Conservation (phyloP, 169 alveolate genomes). For the Theileria sp. region DNA sequence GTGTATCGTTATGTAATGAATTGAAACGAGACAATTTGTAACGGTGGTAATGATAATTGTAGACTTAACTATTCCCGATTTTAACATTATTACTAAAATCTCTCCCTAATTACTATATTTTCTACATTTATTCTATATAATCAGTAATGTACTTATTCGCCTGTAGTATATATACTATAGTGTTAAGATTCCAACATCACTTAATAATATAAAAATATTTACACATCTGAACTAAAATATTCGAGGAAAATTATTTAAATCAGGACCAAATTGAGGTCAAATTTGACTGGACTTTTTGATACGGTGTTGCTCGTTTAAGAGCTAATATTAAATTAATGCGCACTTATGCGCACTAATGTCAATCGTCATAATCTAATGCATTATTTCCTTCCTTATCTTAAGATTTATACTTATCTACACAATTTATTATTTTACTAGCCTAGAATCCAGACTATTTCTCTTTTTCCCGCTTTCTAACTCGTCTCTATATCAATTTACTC, state of each 20-base stretch:
- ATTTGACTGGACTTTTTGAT: not conserved
- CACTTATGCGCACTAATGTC: slow-evolving; percentile 28
- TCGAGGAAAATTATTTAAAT: not conserved
- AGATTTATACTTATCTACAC: not conserved
- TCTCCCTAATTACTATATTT: not conserved
- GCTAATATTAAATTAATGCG: not conserved
- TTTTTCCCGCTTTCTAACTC: not conserved
- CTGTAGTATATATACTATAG: not conserved
- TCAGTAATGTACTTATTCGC: not conserved
- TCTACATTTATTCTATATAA: not conserved
- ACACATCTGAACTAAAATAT: not conserved
- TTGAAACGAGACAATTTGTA: not conserved
- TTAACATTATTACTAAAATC: not conserved
- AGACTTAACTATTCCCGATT: not conserved
- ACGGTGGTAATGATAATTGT: not conserved
- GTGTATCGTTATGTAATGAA: not conserved
- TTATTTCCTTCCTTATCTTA: slow-evolving; percentile 2
- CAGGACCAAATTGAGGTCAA: slow-evolving; percentile 1
- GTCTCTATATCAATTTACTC: not conserved
- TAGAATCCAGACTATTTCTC: not conserved
- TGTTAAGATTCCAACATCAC: slow-evolving; percentile 17
- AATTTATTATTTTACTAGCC: slow-evolving; percentile 1
- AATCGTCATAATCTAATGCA: not conserved
- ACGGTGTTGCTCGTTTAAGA: slow-evolving; percentile 5
- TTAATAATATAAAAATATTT: not conserved